phyloP scores from a whole-genome alignment of 345 rosid species.

The Dovyalis caffra region DNA sequence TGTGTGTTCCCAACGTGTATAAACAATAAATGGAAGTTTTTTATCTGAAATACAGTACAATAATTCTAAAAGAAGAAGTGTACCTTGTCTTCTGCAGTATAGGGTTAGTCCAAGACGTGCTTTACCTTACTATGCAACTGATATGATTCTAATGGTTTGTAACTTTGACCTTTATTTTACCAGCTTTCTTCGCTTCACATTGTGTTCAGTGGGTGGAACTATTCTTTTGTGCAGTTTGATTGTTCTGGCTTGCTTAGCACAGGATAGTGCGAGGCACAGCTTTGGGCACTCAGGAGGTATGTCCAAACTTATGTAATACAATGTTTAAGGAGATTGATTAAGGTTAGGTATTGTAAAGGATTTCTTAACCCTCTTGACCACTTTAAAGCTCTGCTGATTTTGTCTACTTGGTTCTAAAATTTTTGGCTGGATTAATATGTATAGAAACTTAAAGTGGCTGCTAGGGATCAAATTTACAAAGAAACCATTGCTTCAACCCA shows the following conservation, averaged over 20 bases:
- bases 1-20: neutral
- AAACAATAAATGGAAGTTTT: neutral
- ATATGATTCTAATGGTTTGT: conserved; percentile 1
- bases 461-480: neutral
- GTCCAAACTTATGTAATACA: neutral
- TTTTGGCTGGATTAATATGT: neutral
- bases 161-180: neutral
- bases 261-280: conserved; percentile 62
- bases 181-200: conserved; percentile 50
- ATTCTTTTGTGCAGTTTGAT: conserved; percentile 55
- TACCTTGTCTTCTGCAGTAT: neutral
- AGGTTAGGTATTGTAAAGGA: neutral
- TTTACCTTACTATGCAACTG: neutral
- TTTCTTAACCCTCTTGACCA: neutral
- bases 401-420: neutral
- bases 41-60: neutral
- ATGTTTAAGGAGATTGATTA: neutral
- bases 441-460: neutral
- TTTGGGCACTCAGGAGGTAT: conserved; percentile 71
- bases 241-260: conserved; percentile 51
- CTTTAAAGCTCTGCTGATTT: neutral
- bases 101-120: neutral
- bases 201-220: conserved; percentile 47
- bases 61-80: neutral
- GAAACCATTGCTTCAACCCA: neutral